Percentiles rank a stretch among this genome's conserved stretches.
These are phyloP conservation scores for Arachnomyces sp. DNA, from an alignment of 2,329 filamentous ascomycete genomes.

Conservation along the genomic window DNA sequence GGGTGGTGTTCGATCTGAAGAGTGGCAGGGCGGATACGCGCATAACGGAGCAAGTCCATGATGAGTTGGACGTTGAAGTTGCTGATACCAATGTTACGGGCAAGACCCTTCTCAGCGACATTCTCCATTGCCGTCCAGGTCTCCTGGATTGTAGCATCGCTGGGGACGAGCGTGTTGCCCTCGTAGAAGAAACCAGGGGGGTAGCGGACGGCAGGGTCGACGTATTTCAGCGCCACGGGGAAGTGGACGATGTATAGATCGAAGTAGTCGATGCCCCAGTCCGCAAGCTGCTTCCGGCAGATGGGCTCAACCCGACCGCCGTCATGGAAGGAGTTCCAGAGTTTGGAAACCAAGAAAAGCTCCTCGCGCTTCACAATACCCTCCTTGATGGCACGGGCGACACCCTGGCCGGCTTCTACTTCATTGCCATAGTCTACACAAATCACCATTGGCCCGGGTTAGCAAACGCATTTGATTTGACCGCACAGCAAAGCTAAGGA, in stretches of 20 bases:
- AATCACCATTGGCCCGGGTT: neutral
- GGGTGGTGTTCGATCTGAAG: conserved; percentile 90
- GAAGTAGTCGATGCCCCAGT: conserved; percentile 84
- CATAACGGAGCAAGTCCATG: conserved; percentile 73
- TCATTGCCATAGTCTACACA: conserved; percentile 72
- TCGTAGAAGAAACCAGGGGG: conserved; percentile 68
- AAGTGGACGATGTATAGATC: conserved; percentile 88
- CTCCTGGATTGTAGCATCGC: conserved; percentile 67
- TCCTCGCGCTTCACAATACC: conserved; percentile 76
- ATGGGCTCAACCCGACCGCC: conserved; percentile 69
- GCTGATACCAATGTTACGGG: conserved; percentile 68
- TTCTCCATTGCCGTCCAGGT: conserved; percentile 77
- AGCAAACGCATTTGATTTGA: neutral
- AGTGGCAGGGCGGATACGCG: conserved; percentile 63
- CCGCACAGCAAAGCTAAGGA: too few species aligned
- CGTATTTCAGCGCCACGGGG: conserved; percentile 77
- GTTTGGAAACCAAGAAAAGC: conserved; percentile 86
- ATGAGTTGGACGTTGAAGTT: conserved; percentile 75
- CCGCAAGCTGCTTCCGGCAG: conserved; percentile 65
- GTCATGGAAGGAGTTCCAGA: conserved; percentile 90
- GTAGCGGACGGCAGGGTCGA: conserved; percentile 71
- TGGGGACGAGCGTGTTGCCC: conserved; percentile 53
- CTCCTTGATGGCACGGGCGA: conserved; percentile 72
- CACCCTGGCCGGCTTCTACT: conserved; percentile 66
- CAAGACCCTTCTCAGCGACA: conserved; percentile 61